These are phyloP conservation scores for Cinnamomum micranthum DNA, from an alignment of 164 flowering plant species.

Conservation along the genomic window DNA sequence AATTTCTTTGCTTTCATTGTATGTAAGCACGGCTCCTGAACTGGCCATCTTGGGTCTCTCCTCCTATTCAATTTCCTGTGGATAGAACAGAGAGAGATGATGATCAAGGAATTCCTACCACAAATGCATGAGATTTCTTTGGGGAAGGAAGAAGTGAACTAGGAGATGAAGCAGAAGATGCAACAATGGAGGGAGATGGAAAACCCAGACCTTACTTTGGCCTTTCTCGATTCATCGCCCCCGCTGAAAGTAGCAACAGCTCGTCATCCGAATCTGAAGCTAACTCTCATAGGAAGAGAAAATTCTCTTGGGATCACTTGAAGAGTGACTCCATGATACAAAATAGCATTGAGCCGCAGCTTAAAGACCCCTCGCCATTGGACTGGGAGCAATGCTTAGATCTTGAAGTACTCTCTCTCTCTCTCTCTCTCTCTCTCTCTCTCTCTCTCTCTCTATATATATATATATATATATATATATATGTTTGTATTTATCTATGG, in stretches of 20 bases:
- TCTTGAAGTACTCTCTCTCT: conserved; percentile 39
- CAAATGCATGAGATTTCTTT: conserved; percentile 12
- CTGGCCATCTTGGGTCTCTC: background rate
- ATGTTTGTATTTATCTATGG: background rate
- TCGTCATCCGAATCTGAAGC: conserved; percentile 28
- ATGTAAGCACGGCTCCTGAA: conserved; percentile 18
- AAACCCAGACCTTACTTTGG: conserved; percentile 51
- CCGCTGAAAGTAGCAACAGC: conserved; percentile 10
- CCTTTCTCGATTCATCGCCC: conserved; percentile 14
- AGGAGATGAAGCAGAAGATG: conserved; percentile 4
- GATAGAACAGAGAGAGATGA: conserved; percentile 1
- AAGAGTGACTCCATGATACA: conserved; percentile 15
- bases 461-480: background rate
- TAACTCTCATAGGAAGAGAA: conserved; percentile 46
- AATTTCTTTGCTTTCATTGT: conserved; percentile 3
- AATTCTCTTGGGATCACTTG: conserved; percentile 28
- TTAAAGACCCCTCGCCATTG: conserved; percentile 41
- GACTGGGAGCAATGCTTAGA: conserved; percentile 78
- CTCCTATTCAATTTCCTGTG: background rate
- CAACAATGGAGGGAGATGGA: conserved; percentile 24
- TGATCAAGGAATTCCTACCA: conserved; percentile 16
- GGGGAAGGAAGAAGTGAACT: conserved; percentile 4
- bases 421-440: conserved; percentile 15
- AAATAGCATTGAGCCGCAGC: conserved; percentile 47
- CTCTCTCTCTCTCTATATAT: background rate